Percentiles rank a stretch among this genome's conserved stretches.
Evolutionary conservation across 768 basidiomycete species (phyloP).

Genomic region (Epithele typhae): DNA sequence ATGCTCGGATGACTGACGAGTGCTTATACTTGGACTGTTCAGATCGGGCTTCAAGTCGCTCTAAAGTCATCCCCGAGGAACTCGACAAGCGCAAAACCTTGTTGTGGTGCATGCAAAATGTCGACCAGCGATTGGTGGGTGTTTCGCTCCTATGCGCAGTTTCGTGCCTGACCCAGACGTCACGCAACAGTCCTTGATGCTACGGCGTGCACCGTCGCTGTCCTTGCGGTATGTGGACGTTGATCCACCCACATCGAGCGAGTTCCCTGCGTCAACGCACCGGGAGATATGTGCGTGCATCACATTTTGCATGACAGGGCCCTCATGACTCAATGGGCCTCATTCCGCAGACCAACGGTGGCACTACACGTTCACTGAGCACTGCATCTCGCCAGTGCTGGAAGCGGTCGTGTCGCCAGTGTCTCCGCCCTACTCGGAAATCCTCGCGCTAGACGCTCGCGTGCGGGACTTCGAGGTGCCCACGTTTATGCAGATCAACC

Average conservation of each 20-base stretch:
- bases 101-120: conserved; percentile 71
- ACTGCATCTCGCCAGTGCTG: conserved; percentile 60
- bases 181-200: conserved; percentile 52
- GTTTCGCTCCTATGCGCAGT: conserved; percentile 4
- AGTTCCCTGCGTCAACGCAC: conserved; percentile 21
- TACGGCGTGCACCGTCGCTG: conserved; percentile 69
- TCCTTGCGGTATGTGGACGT: conserved; percentile 64
- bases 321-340: neutral
- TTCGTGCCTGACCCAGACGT: conserved; percentile 8
- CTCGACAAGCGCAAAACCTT: conserved; percentile 63
- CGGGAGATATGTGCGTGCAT: conserved; percentile 23
- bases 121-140: conserved; percentile 65
- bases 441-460: conserved; percentile 48
- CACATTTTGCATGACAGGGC: neutral
- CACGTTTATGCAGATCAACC: conserved; percentile 40
- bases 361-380: conserved; percentile 62
- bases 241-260: conserved; percentile 30
- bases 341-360: conserved; percentile 57
- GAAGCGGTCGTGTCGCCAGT: conserved; percentile 52
- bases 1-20: too few species aligned
- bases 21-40: neutral
- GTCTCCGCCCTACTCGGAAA: conserved; percentile 45
- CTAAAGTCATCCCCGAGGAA: conserved; percentile 68
- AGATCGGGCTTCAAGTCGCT: conserved; percentile 66
- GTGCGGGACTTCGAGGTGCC: conserved; percentile 57